A percentile compares a stretch with the other conserved stretches of the same genome.
These are phyloP conservation scores for Backusella sp. DNA, from an alignment of 192 early-diverging fungal genomes.

Conservation along the genomic window DNA sequence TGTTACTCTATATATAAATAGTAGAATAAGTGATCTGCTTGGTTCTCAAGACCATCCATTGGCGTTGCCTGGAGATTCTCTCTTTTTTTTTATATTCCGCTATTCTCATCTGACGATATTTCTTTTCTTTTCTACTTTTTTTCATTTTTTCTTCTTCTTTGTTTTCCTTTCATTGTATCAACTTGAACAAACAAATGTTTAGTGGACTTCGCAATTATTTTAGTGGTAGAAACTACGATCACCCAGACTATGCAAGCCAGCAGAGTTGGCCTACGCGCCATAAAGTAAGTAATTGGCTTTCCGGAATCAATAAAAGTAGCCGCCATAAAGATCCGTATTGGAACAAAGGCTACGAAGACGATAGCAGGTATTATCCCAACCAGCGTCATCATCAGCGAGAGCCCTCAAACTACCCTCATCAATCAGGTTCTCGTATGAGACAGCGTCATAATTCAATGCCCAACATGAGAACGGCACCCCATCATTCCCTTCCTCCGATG, in stretches of 20 bases:
- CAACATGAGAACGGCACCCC: neutral
- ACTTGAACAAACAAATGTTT: neutral
- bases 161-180: neutral
- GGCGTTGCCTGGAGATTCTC: neutral
- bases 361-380: neutral
- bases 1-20: neutral
- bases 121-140: neutral
- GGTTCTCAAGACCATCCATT: neutral
- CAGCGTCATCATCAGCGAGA: neutral
- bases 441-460: neutral
- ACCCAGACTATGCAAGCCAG: neutral
- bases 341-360: neutral
- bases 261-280: neutral
- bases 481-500: neutral
- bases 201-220: neutral
- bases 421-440: neutral
- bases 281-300: conserved; percentile 3
- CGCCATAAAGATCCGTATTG: neutral
- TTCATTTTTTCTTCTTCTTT: neutral
- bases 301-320: neutral
- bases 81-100: conserved; percentile 1
- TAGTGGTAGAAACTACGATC: neutral
- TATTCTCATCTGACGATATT: neutral
- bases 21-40: neutral
- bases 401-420: neutral